phyloP scores from a whole-genome alignment of 208 protist species.

The Crithidia brevicula region DNA sequence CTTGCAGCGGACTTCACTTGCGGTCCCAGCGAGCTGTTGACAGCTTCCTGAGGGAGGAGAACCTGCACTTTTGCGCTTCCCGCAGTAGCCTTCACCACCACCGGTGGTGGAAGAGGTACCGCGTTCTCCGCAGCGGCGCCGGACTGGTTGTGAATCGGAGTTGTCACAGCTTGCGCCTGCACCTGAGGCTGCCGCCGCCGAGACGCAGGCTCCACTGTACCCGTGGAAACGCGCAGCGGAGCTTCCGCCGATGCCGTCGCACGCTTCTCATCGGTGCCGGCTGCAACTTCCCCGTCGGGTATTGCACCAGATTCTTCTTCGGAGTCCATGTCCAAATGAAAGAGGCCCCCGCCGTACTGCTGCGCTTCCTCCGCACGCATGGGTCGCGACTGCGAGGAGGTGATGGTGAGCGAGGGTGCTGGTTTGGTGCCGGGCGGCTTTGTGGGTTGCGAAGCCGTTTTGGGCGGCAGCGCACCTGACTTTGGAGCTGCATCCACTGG shows the following conservation, averaged over 20 bases:
- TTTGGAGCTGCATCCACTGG: background rate
- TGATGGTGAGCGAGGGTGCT: conserved; percentile 24
- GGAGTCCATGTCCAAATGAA: conserved; percentile 8
- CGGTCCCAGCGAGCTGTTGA: conserved; percentile 16
- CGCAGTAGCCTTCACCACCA: conserved; percentile 15
- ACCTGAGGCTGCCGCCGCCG: too few species aligned
- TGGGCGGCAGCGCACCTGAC: background rate
- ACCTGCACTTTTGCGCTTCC: conserved; percentile 24
- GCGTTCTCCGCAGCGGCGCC: too few species aligned
- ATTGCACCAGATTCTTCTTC: background rate
- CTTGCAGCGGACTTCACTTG: background rate
- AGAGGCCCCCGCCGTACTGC: conserved; percentile 7
- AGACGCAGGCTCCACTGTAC: too few species aligned
- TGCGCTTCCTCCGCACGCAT: conserved; percentile 16
- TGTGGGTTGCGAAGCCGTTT: background rate
- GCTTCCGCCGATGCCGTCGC: too few species aligned
- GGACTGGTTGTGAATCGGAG: too few species aligned
- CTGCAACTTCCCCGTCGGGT: background rate
- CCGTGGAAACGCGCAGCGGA: too few species aligned
- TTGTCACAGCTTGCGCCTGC: too few species aligned
- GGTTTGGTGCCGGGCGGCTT: background rate
- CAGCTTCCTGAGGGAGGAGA: conserved; percentile 25
- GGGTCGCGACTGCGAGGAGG: conserved; percentile 15
- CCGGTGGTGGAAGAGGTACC: conserved; percentile 1
- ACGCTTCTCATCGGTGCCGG: background rate